Evolutionary conservation across 495 filamentous ascomycete genomes (phyloP).

Genomic region (Xylaria flabelliformis): DNA sequence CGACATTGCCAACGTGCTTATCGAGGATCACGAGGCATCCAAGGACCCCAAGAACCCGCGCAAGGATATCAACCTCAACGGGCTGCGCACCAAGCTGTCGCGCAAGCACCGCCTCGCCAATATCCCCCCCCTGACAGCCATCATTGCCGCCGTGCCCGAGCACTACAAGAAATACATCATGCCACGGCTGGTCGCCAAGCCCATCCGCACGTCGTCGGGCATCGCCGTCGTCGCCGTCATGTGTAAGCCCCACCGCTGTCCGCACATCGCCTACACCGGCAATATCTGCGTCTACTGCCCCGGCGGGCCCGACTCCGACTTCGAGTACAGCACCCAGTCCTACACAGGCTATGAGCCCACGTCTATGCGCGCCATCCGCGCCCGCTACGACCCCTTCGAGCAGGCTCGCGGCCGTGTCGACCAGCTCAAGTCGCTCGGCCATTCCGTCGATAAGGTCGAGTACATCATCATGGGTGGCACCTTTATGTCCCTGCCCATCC

Average conservation of each 20-base stretch:
- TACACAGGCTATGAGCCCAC: slow-evolving; percentile 99
- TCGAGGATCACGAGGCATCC: slow-evolving; percentile 86
- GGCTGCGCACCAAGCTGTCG: slow-evolving; percentile 81
- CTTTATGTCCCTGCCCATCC: slow-evolving; percentile 92
- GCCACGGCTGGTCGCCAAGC: slow-evolving; percentile 93
- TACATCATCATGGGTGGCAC: slow-evolving; percentile 99
- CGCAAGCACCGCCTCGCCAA: slow-evolving; percentile 87
- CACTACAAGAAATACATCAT: slow-evolving; percentile 99
- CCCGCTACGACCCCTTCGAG: slow-evolving; percentile 97
- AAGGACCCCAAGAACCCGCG: slow-evolving; percentile 71
- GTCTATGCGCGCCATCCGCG: slow-evolving; percentile 96
- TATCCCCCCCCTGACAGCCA: slow-evolving; percentile 91
- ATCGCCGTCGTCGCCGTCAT: slow-evolving; percentile 99
- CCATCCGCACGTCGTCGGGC: slow-evolving; percentile 92
- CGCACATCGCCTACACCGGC: slow-evolving; percentile 95
- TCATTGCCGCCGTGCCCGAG: slow-evolving; percentile 95
- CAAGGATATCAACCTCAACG: slow-evolving; percentile 93
- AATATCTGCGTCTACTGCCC: slow-evolving; percentile 99
- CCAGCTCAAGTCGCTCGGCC: slow-evolving; percentile 91
- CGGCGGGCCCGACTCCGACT: slow-evolving; percentile 95
- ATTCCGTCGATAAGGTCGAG: slow-evolving; percentile 98
- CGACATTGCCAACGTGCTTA: slow-evolving; percentile 89
- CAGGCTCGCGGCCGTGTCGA: slow-evolving; percentile 95
- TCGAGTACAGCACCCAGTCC: slow-evolving; percentile 97
- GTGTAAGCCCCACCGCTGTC: slow-evolving; percentile 98